phyloP scores from a whole-genome alignment of 2,329 filamentous ascomycete genomes.

The Pseudogymnoascus sp. region DNA sequence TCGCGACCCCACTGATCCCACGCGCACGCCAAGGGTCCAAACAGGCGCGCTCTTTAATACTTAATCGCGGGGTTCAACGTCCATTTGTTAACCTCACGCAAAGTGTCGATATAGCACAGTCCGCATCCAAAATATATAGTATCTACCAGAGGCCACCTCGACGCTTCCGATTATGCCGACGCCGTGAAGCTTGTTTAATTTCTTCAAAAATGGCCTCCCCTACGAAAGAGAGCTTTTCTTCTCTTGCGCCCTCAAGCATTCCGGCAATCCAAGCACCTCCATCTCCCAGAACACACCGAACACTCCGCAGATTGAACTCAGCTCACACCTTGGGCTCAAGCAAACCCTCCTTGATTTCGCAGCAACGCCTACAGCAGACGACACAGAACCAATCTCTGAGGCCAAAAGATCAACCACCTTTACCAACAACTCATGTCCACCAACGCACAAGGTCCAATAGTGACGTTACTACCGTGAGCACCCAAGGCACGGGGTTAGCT shows the following conservation, averaged over 20 bases:
- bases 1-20: neutral
- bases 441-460: conserved; percentile 64
- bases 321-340: conserved; percentile 59
- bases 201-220: conserved; percentile 17
- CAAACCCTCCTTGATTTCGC: conserved; percentile 52
- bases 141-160: neutral
- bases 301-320: conserved; percentile 67
- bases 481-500: conserved; percentile 33
- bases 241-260: conserved; percentile 28
- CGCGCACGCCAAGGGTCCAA: neutral
- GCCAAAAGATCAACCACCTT: conserved; percentile 21
- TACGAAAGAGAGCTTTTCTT: conserved; percentile 23
- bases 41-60: neutral
- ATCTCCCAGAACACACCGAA: conserved; percentile 58
- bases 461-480: conserved; percentile 48
- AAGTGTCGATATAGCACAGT: neutral
- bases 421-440: conserved; percentile 22
- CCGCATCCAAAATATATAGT: neutral
- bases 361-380: conserved; percentile 47
- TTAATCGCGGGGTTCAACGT: neutral
- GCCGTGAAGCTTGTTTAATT: neutral
- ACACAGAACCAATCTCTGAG: conserved; percentile 17
- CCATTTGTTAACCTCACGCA: neutral
- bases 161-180: conserved; percentile 6
- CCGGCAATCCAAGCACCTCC: conserved; percentile 47